Base-by-base conservation (phyloP, 2,329 filamentous ascomycete species). In the Cordyceps cicadae region DNA sequence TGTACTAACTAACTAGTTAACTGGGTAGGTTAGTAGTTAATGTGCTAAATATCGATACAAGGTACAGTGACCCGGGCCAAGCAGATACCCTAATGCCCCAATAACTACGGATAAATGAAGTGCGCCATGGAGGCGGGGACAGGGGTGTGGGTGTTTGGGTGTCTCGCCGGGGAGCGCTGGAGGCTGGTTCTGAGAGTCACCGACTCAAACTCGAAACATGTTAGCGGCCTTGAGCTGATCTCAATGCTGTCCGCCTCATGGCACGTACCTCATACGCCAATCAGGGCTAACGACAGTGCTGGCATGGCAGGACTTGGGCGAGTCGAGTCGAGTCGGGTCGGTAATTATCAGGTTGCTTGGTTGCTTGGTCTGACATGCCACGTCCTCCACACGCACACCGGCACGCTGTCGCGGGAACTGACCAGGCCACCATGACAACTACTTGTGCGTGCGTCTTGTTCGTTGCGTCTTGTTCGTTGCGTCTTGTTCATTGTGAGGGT, bases 161-260 rank as follows among this genome's bases (percentile, higher is more conserved):
- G 19, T 21, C 21, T 58, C 21, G 43, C 15, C 50, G 34, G 57
- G 57, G 50, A 54, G 29, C 32, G n/a, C 29, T 57, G 45, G 46
- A 55, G 32, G 37, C 37, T 41, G 48, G 34, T n/a, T n/a, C n/a
- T 49, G 24, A 24, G 24, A 49, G 45, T 49, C 56, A 59, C 48
- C 48, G 56, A 49, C 29, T 59, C 57, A 59, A 39, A 59, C 57
- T 59, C 50, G 57, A 53, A 59, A 59, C 57, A 59, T 59, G 57
- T 59, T 54, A 54, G 57, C 17, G 57, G 57, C n/a, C 49, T 54
- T 53, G 29, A 51, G 57, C 57, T 54, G 57, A 59, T 59, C 57
- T 59, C 50, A 48, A 59, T 39, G 39, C 57, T 43, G 29, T 50
- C 49, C 49, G 57, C 57, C 57, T 59, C 57, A 34, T n/a, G n/a